These are phyloP conservation scores for Yarrowia sp. DNA, from an alignment of 805 yeast species.

Conservation along the genomic window DNA sequence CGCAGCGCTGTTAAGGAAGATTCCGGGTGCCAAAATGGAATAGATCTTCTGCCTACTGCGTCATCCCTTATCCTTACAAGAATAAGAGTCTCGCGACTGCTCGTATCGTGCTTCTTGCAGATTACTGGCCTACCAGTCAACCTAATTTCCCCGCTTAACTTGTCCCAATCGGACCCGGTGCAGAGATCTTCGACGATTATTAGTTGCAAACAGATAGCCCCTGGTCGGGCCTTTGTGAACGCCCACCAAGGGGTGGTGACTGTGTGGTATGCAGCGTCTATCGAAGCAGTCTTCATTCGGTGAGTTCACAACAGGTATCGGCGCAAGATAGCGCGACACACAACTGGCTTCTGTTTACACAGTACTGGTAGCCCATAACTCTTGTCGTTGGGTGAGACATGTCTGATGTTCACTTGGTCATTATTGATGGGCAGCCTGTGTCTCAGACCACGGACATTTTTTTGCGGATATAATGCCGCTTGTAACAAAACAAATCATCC, in stretches of 20 bases:
- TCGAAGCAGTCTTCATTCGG: too few relatives aligned
- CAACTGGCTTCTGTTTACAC: too few relatives aligned
- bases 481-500: not conserved
- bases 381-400: constrained; percentile 19
- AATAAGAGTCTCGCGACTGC: not conserved
- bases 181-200: constrained; percentile 7
- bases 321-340: too few relatives aligned
- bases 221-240: too few relatives aligned
- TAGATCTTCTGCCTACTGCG: too few relatives aligned
- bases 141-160: constrained; percentile 25
- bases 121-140: not conserved
- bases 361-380: too few relatives aligned
- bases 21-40: too few relatives aligned
- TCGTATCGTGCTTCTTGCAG: constrained; percentile 6
- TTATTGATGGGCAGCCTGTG: constrained; percentile 23
- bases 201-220: not conserved
- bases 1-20: too few relatives aligned
- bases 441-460: constrained; percentile 25
- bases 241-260: too few relatives aligned
- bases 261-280: too few relatives aligned
- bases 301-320: too few relatives aligned
- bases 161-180: constrained; percentile 25
- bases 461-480: not conserved
- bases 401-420: constrained; percentile 25
- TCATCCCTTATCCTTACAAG: too few relatives aligned